Evolutionary conservation across 2,329 filamentous ascomycete genomes (phyloP), one percentile per base, ranked within the genome.

Genomic region (Mycocentrospora acerina): DNA sequence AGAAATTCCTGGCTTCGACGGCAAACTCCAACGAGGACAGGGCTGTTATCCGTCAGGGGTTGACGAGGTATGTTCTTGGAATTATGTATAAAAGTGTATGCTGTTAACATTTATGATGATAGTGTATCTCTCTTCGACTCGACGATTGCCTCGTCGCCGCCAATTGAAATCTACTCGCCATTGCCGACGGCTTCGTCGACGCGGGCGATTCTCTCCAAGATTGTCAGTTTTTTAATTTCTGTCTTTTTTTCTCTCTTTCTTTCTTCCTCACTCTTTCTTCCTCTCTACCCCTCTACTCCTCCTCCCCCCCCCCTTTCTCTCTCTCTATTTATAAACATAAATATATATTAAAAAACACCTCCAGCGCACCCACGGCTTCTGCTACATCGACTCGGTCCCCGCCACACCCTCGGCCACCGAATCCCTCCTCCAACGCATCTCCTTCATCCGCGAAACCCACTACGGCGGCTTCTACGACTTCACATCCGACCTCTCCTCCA

Each of bases 381-480:
- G 79, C 53, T 91, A 91, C 58, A 80, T 96, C 12, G 76, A 82
- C 32, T 73, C 85, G 11, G 88, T 89, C 10, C 41, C 47, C 15
- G 30, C 48, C 1, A 77, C 77, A 4, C 86, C 88, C 0, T 75
- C 83, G 48, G 78, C 83, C 5, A 96, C 90, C 0, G 69, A 91
- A 66, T 64, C 72, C n/a, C 74, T 96, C 1, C 74, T 97, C 2
- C 79, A 88, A 59, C 81, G 82, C 37, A 94, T 98, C 48, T 81
- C 89, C 0, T 91, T 91, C 48, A 90, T 97, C 55, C 81, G 90
- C 13, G 77, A 85, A 45, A 98, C 93, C 0, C 93, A 97, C 64
- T 98, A 97, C 66, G 91, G 82, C 46, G 83, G 78, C 18, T 87
- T 87, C 67, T 87, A 83, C 73, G 91, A 96, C 68, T 97, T 97